These are phyloP conservation scores for Maudiozyma bulderi DNA, from an alignment of 805 yeast genomes.

Conservation along the genomic window DNA sequence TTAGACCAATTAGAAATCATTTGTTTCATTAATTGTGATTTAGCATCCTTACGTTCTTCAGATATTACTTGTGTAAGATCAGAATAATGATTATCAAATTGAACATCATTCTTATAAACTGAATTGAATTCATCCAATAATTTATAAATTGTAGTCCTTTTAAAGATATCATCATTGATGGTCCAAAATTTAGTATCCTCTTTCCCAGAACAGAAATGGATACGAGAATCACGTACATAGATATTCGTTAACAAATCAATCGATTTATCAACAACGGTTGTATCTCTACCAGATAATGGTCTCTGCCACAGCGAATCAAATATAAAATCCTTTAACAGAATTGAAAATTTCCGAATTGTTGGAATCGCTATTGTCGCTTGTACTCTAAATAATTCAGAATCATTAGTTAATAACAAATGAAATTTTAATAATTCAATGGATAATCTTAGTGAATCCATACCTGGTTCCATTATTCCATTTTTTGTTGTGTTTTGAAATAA, in stretches of 20 bases:
- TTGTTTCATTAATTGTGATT: neutral
- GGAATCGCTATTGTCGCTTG: slow-evolving; percentile 10
- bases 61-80: neutral
- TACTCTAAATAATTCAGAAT: slow-evolving; percentile 18
- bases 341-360: slow-evolving; percentile 11
- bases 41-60: neutral
- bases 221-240: slow-evolving; percentile 22
- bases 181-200: slow-evolving; percentile 2
- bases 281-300: slow-evolving; percentile 1
- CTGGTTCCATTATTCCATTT: neutral
- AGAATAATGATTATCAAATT: neutral
- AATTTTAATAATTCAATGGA: slow-evolving; percentile 16
- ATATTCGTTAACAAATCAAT: slow-evolving; percentile 18
- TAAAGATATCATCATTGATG: slow-evolving; percentile 16
- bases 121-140: slow-evolving; percentile 1
- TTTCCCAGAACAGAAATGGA: neutral
- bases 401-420: slow-evolving; percentile 21
- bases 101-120: neutral
- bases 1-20: slow-evolving; percentile 1
- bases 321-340: slow-evolving; percentile 13
- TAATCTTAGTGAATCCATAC: slow-evolving; percentile 3
- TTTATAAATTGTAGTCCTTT: slow-evolving; percentile 14
- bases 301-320: slow-evolving; percentile 18
- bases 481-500: neutral
- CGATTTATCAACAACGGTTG: slow-evolving; percentile 8